Conservation (phyloP, 176 grass and related monocot species). For the Coix lacrymajobi region DNA sequence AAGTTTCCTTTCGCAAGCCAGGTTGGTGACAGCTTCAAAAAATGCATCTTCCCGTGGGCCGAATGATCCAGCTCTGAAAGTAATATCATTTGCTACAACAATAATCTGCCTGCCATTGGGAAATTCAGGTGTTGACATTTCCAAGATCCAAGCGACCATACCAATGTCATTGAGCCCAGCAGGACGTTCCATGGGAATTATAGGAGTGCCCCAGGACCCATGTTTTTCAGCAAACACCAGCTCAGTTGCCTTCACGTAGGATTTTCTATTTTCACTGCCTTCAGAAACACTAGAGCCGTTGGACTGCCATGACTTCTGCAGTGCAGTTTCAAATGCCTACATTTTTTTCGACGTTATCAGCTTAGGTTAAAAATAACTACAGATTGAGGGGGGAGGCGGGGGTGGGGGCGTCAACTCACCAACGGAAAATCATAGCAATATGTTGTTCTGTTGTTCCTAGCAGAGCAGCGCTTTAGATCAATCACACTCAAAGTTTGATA, state of each 20-base stretch:
- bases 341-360: slow-evolving; percentile 21
- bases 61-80: slow-evolving; percentile 90
- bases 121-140: slow-evolving; percentile 93
- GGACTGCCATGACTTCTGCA: slow-evolving; percentile 54
- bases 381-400: not conserved
- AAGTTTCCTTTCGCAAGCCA: slow-evolving; percentile 83
- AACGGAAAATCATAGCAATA: slow-evolving; percentile 98
- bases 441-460: slow-evolving; percentile 87
- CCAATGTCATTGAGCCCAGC: slow-evolving; percentile 86
- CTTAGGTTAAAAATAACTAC: not conserved
- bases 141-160: slow-evolving; percentile 90
- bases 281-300: slow-evolving; percentile 17
- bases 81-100: slow-evolving; percentile 89
- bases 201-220: slow-evolving; percentile 70
- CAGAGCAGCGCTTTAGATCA: slow-evolving; percentile 75
- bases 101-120: slow-evolving; percentile 81
- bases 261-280: slow-evolving; percentile 24
- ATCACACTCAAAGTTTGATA: slow-evolving; percentile 74
- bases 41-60: slow-evolving; percentile 97
- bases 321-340: slow-evolving; percentile 93
- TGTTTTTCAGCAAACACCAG: slow-evolving; percentile 65
- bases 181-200: slow-evolving; percentile 57
- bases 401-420: slow-evolving; percentile 37
- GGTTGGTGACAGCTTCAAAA: slow-evolving; percentile 92
- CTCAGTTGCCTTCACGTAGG: slow-evolving; percentile 68